phyloP scores from a whole-genome alignment of 176 grass and related monocot species.

The Canna indica region DNA sequence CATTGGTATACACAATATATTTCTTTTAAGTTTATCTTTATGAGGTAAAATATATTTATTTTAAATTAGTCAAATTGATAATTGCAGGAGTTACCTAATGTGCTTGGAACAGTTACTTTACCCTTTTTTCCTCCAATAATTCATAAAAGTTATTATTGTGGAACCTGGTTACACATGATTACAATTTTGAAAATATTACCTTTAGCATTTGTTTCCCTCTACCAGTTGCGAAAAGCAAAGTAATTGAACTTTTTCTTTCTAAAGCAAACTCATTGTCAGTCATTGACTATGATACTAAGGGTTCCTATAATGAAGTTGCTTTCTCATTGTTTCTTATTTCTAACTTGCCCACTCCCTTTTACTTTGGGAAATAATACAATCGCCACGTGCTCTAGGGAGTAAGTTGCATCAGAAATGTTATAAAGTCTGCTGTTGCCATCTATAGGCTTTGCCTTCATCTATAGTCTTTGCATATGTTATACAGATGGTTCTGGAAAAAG shows the following conservation, averaged over 20 bases:
- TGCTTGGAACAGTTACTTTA: neutral
- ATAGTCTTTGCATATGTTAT: neutral
- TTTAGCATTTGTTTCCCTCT: neutral
- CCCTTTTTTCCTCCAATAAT: neutral
- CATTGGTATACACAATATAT: conserved; percentile 34
- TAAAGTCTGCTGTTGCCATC: neutral
- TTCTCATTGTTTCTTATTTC: neutral
- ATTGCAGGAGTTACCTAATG: neutral
- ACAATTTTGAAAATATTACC: neutral
- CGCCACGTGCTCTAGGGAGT: neutral
- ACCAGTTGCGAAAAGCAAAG: neutral
- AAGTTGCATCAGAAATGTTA: neutral
- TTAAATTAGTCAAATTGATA: neutral
- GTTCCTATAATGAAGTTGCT: neutral
- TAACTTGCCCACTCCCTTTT: too few species aligned
- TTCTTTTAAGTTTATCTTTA: too few species aligned
- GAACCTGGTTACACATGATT: neutral
- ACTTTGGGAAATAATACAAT: neutral
- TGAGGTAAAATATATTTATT: too few species aligned
- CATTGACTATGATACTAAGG: neutral
- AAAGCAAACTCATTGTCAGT: neutral
- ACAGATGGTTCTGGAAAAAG: neutral
- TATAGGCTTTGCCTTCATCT: neutral
- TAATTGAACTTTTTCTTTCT: neutral
- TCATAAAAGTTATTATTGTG: neutral